Evolutionary conservation across 305 asterid species (phyloP), one percentile per base, ranked within the genome.

Genomic region (Fraxinus sp.): DNA sequence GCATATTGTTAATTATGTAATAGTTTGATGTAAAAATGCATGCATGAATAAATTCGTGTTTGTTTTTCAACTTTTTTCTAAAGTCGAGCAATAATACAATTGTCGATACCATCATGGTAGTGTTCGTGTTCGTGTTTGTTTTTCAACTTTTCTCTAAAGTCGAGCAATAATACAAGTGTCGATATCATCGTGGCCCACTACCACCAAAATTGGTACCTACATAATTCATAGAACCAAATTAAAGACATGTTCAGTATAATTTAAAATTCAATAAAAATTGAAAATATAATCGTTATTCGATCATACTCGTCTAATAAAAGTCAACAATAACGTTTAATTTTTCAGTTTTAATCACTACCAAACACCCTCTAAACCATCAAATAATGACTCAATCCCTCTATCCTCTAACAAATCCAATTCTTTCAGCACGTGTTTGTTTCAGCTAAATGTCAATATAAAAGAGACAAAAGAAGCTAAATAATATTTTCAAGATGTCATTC

Each of bases 381-480:
- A 49, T 6, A 62, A 62, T 20, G 14, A 2, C n/a, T 44, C n/a
- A 44, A 44, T 2, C 11, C 72, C 0, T 64, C 32, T 24, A 8
- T 24, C 33, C 5, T 22, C 22, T 3, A 64, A 9, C 10, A 24
- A 64, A 3, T 8, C 32, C 32, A 7, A 62, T 20, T 59, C 70
- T 57, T 57, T 7, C 0, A 1, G 10, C 22, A 59, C 30, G 9
- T 2, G 0, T 2, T 59, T 20, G 30, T 59, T 59, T 66, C 39
- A 71, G 78, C 66, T 74, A 76, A 44, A 82, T 32, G 11, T 30
- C 79, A 55, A 55, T 55, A 55, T 55, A 55, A 14, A 55, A 55
- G 20, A 1, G 22, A 13, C 7, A 52, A 18, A 52, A 6, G 22
- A 20, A 55, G 66, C 14, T 62, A 20, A n/a, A 26, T 64, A 26